These are phyloP conservation scores for Spinacia oleracea DNA, from an alignment of 179 eudicot species.

Conservation along the genomic window DNA sequence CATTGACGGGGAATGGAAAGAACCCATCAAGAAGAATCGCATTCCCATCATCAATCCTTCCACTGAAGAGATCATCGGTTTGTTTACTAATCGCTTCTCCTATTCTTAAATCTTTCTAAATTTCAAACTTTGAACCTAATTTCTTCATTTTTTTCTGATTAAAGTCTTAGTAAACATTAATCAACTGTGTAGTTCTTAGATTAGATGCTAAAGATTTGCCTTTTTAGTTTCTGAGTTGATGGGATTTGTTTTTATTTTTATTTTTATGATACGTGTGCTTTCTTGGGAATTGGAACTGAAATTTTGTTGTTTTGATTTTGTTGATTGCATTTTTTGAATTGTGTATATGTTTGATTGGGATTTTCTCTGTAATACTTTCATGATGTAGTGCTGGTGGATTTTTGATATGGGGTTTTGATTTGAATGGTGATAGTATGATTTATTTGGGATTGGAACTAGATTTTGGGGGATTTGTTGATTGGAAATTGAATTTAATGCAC, in stretches of 20 bases:
- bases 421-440: not conserved
- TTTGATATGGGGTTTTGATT: not conserved
- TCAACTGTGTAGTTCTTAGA: not conserved
- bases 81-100: not conserved
- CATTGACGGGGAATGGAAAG: slow-evolving; percentile 92
- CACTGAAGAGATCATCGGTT: slow-evolving; percentile 68
- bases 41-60: slow-evolving; percentile 80
- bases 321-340: not conserved
- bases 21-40: slow-evolving; percentile 62
- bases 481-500: not conserved
- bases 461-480: not conserved
- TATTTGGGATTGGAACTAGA: not conserved
- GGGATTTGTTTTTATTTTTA: not conserved
- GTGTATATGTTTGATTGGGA: not conserved
- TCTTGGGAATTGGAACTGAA: not conserved
- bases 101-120: too few species aligned
- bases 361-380: not conserved
- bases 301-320: slow-evolving; percentile 1
- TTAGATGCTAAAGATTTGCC: not conserved
- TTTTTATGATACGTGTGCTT: slow-evolving; percentile 9
- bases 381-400: not conserved
- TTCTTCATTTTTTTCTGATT: not conserved
- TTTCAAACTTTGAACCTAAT: not conserved
- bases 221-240: not conserved
- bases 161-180: not conserved